A percentile compares a stretch with the other conserved stretches of the same genome.
Evolutionary conservation across 495 filamentous ascomycete species (phyloP).

Genomic region (Cairneyella variabilis): DNA sequence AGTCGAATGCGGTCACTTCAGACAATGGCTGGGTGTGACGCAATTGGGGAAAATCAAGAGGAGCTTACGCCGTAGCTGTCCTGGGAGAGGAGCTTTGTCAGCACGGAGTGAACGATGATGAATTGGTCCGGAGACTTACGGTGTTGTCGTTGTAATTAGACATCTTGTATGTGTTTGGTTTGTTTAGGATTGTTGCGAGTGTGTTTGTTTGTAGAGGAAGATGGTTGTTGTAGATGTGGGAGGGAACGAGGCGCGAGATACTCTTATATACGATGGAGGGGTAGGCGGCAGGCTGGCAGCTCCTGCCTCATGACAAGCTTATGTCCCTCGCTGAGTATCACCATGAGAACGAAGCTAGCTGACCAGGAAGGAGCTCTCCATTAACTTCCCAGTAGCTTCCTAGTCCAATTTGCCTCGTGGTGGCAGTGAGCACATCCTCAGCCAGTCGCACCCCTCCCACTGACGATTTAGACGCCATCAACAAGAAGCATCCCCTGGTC

Average conservation of each 20-base stretch:
- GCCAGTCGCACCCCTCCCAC: too few relatives aligned
- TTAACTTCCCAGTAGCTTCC: too few relatives aligned
- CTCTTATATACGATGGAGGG: conserved; percentile 8
- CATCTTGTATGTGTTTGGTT: conserved; percentile 16
- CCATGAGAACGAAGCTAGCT: too few relatives aligned
- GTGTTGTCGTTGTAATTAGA: conserved; percentile 26
- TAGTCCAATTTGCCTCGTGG: too few relatives aligned
- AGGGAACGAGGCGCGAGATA: not conserved
- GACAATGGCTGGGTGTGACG: conserved; percentile 16
- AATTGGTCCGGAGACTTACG: conserved; percentile 21
- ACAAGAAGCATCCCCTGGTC: too few relatives aligned
- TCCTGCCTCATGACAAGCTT: too few relatives aligned
- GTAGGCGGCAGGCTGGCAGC: not conserved
- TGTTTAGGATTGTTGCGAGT: not conserved
- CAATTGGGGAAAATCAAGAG: too few relatives aligned
- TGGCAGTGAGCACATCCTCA: too few relatives aligned
- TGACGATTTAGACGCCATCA: too few relatives aligned
- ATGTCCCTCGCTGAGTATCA: too few relatives aligned
- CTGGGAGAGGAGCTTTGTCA: conserved; percentile 15
- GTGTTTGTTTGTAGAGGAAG: not conserved
- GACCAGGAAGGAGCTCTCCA: too few relatives aligned
- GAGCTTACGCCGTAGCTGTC: conserved; percentile 24
- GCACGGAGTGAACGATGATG: conserved; percentile 17
- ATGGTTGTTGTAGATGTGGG: not conserved
- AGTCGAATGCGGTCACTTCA: not conserved